These are phyloP conservation scores for Evansstolkia leycettana DNA, from an alignment of 495 filamentous ascomycete species.

Conservation along the genomic window DNA sequence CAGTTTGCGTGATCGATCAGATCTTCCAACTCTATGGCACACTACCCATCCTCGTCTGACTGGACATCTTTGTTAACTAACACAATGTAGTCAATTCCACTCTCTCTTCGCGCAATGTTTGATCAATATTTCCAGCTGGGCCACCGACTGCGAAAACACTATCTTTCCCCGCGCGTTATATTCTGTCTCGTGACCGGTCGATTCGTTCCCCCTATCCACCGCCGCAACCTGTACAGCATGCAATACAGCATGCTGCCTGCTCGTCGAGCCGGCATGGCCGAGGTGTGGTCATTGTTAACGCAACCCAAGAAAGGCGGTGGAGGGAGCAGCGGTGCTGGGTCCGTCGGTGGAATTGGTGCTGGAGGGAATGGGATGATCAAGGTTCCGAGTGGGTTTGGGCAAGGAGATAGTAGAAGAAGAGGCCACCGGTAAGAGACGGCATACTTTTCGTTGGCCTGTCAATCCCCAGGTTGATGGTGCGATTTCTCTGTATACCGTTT, in stretches of 20 bases:
- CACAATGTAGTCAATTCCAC: constrained; percentile 61
- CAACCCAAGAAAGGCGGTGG: constrained; percentile 29
- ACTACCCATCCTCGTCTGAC: neutral
- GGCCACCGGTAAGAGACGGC: constrained; percentile 31
- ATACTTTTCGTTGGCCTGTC: neutral
- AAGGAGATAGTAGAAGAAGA: constrained; percentile 23
- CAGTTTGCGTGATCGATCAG: too few relatives aligned
- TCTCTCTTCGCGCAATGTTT: constrained; percentile 87
- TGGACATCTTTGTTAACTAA: constrained; percentile 4
- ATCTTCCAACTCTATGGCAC: too few relatives aligned
- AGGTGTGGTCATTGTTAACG: constrained; percentile 74
- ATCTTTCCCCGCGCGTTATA: constrained; percentile 77
- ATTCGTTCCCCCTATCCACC: constrained; percentile 83
- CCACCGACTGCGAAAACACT: constrained; percentile 86
- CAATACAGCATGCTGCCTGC: constrained; percentile 98
- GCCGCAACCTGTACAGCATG: constrained; percentile 88
- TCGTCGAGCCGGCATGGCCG: constrained; percentile 60
- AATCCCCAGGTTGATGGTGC: neutral
- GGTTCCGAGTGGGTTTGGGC: constrained; percentile 23
- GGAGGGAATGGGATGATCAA: constrained; percentile 19
- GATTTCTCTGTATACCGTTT: too few relatives aligned
- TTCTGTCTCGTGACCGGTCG: constrained; percentile 78
- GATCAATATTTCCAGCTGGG: constrained; percentile 94
- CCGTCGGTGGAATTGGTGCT: constrained; percentile 17
- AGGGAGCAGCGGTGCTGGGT: constrained; percentile 15